These are phyloP conservation scores for Fraxinus cuspidata DNA, from an alignment of 257 asterid species.

Conservation along the genomic window DNA sequence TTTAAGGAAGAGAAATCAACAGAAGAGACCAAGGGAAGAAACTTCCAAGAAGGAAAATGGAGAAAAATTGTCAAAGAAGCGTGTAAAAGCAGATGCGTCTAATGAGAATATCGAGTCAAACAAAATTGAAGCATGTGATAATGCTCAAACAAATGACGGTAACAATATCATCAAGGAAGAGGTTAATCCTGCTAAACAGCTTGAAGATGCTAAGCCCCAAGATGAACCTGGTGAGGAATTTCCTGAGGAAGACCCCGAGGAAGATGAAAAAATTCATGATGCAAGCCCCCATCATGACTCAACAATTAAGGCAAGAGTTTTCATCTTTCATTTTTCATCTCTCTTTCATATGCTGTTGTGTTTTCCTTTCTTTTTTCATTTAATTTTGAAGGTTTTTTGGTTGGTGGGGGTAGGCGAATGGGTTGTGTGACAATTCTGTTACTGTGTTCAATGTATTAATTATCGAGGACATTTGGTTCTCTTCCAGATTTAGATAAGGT, in stretches of 20 bases:
- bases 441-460: not conserved
- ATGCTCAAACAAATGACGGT: constrained; percentile 25
- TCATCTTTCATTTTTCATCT: constrained; percentile 10
- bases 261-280: constrained; percentile 58
- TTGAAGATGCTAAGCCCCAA: constrained; percentile 35
- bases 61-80: constrained; percentile 55
- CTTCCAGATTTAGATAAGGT: not conserved
- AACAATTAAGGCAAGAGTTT: constrained; percentile 49
- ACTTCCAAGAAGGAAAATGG: constrained; percentile 45
- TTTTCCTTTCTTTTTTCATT: not conserved
- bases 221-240: constrained; percentile 57
- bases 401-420: not conserved
- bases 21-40: constrained; percentile 76
- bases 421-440: not conserved
- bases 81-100: constrained; percentile 44
- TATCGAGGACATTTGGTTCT: not conserved
- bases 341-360: not conserved
- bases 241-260: constrained; percentile 52
- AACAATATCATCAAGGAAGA: constrained; percentile 42
- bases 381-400: not conserved
- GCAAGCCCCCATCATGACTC: constrained; percentile 38
- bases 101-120: constrained; percentile 37
- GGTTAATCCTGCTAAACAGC: constrained; percentile 24
- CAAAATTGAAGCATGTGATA: constrained; percentile 29
- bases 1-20: constrained; percentile 60